Conservation (phyloP, 176 grass and related monocot genomes). For the Elaeis guineensis region DNA sequence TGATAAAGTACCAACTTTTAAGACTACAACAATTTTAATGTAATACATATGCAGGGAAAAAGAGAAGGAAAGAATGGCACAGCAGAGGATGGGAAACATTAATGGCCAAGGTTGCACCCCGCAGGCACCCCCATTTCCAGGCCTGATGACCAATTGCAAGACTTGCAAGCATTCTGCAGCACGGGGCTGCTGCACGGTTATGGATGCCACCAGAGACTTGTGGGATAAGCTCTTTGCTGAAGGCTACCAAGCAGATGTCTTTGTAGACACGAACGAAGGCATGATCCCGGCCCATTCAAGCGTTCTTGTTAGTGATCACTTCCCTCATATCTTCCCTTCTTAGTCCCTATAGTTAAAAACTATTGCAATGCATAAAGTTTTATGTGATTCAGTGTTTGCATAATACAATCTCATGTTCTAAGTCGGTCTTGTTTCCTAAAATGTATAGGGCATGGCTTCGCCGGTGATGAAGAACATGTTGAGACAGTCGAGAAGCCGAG, state of each 20-base stretch:
- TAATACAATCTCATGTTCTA: no score
- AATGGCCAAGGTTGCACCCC: slow-evolving; percentile 6
- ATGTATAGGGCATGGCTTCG: no score
- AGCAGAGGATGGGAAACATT: slow-evolving; percentile 8
- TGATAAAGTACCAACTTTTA: no score
- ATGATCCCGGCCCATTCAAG: slow-evolving; percentile 25
- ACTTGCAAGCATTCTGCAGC: background rate
- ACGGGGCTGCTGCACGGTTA: background rate
- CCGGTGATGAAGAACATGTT: no score
- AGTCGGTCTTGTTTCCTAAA: no score
- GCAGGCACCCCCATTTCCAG: slow-evolving; percentile 4
- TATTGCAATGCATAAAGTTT: no score
- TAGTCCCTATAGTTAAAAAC: no score
- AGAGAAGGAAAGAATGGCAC: slow-evolving; percentile 15
- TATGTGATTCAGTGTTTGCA: no score
- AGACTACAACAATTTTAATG: no score
- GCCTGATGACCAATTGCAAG: background rate
- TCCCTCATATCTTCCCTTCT: no score
- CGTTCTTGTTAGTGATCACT: slow-evolving; percentile 28
- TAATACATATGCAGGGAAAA: no score
- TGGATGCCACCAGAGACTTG: slow-evolving; percentile 19
- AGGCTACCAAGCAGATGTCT: slow-evolving; percentile 30
- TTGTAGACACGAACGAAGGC: slow-evolving; percentile 23
- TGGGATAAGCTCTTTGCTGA: slow-evolving; percentile 30
- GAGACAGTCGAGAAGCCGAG: no score